Evolutionary conservation across 1,284 basidiomycete genomes (phyloP).

Genomic region (Phaffia rhodozyma): DNA sequence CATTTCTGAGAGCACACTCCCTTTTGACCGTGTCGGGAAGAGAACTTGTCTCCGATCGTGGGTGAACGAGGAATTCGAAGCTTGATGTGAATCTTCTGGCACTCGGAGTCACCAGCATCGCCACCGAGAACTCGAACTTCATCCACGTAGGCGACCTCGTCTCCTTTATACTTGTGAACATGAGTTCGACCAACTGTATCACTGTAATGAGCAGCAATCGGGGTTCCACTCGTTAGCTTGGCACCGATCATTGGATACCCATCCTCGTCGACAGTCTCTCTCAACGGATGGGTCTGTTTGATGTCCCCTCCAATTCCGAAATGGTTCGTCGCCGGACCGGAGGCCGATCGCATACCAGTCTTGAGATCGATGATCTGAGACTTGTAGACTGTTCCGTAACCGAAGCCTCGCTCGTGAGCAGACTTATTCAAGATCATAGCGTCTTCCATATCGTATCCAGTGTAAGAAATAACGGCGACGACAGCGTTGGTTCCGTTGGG

Average conservation of each 20-base stretch:
- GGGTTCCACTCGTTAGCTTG: constrained; percentile 60
- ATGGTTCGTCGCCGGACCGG: constrained; percentile 49
- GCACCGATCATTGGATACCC: constrained; percentile 73
- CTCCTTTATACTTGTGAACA: constrained; percentile 93
- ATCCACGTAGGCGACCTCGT: constrained; percentile 83
- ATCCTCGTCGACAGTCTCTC: constrained; percentile 63
- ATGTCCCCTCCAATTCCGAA: constrained; percentile 80
- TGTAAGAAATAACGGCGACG: constrained; percentile 98
- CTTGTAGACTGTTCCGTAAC: constrained; percentile 94
- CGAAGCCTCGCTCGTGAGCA: constrained; percentile 94
- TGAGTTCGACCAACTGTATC: constrained; percentile 72
- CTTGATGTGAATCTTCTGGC: constrained; percentile 89
- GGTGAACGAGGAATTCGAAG: constrained; percentile 88
- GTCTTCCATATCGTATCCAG: constrained; percentile 99
- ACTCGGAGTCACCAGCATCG: constrained; percentile 73
- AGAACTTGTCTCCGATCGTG: constrained; percentile 99
- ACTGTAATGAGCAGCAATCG: constrained; percentile 72
- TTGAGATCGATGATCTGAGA: constrained; percentile 83
- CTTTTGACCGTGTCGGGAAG: constrained; percentile 96
- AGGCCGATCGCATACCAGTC: constrained; percentile 51
- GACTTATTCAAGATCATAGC: constrained; percentile 99
- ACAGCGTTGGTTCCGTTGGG: constrained; percentile 97
- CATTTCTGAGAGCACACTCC: constrained; percentile 99
- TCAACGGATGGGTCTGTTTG: constrained; percentile 45
- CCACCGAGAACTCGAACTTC: constrained; percentile 80